A percentile compares a stretch with the other conserved stretches of the same genome.
These are phyloP conservation scores for Prunus campanulata DNA, from an alignment of 306 rosid genomes.

Conservation along the genomic window DNA sequence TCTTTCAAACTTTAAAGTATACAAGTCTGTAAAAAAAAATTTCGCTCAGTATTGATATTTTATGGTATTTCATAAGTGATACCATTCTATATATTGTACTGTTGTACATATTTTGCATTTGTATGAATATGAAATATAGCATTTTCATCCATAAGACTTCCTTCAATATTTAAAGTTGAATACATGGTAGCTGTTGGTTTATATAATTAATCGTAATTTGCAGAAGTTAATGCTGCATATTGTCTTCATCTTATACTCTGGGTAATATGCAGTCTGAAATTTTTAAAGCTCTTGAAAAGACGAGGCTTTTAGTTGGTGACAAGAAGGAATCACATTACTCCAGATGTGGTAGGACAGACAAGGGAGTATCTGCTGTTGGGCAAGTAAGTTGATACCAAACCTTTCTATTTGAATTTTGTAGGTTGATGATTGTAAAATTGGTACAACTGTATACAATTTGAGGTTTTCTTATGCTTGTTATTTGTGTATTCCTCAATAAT, in stretches of 20 bases:
- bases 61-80: background rate
- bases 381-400: constrained; percentile 60
- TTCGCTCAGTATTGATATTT: background rate
- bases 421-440: background rate
- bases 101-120: background rate
- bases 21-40: background rate
- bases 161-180: background rate
- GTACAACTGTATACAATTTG: background rate
- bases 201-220: background rate
- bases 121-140: background rate
- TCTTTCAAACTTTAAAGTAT: background rate
- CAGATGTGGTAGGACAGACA: constrained; percentile 96
- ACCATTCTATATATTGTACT: background rate
- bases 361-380: constrained; percentile 94
- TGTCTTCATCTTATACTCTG: background rate
- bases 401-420: background rate
- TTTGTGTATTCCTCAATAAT: background rate
- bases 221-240: background rate
- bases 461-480: background rate
- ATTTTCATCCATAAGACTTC: background rate
- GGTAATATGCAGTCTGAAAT: constrained; percentile 67
- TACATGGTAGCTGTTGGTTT: background rate
- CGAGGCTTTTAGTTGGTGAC: constrained; percentile 73
- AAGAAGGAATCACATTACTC: constrained; percentile 85
- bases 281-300: constrained; percentile 71